Evolutionary conservation across 495 filamentous ascomycete genomes (phyloP).

Genomic region (Penicillium antarcticum): DNA sequence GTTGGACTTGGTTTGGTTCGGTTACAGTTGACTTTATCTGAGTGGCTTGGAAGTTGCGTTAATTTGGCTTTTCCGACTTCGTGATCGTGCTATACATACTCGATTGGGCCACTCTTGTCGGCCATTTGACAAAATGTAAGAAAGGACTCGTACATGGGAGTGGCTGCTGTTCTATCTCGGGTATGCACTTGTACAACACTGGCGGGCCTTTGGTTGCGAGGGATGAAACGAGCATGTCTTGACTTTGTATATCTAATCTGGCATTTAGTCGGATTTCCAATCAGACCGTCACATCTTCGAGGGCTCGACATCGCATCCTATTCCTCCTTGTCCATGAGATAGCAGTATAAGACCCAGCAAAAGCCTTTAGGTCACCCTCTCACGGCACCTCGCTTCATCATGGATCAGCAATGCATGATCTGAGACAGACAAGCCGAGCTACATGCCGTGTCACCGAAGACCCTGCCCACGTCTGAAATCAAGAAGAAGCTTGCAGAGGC

Average conservation of each 20-base stretch:
- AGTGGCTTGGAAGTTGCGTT: no score
- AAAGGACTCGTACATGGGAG: not conserved
- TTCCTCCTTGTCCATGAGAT: not conserved
- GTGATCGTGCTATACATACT: no score
- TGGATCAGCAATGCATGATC: not conserved
- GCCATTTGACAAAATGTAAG: no score
- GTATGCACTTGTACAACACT: not conserved
- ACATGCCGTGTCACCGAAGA: not conserved
- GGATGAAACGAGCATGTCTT: not conserved
- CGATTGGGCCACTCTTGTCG: no score
- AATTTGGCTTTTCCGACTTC: no score
- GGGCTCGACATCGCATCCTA: not conserved
- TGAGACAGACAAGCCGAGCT: not conserved
- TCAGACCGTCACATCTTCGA: not conserved
- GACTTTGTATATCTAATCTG: not conserved
- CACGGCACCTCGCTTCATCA: not conserved
- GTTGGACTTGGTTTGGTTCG: not conserved
- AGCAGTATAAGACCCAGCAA: constrained; percentile 7
- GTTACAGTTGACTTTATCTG: not conserved
- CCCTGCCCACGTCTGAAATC: not conserved
- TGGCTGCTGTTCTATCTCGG: not conserved
- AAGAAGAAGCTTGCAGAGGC: constrained; percentile 8
- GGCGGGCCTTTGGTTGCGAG: not conserved
- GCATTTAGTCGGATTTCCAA: not conserved
- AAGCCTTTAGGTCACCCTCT: not conserved